Conservation (phyloP, 768 basidiomycete species). For the Aureoboletus auriporus region DNA sequence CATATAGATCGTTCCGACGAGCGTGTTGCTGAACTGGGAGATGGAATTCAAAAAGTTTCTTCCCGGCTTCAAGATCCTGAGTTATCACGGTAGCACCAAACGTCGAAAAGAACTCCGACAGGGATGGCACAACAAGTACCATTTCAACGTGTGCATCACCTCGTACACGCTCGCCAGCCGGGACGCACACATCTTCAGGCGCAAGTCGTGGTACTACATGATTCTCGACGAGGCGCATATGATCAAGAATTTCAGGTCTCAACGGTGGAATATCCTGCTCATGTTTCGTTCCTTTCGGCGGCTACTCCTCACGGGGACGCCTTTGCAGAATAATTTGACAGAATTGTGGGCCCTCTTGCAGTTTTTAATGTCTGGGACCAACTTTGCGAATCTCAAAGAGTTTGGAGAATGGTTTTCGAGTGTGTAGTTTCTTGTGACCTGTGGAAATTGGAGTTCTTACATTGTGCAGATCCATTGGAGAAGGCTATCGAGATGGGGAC, state of each 20-base stretch:
- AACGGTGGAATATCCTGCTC: conserved; percentile 88
- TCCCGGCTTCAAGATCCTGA: conserved; percentile 80
- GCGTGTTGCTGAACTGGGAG: conserved; percentile 93
- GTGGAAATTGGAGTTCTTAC: not conserved
- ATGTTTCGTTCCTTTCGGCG: conserved; percentile 86
- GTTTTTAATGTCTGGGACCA: conserved; percentile 86
- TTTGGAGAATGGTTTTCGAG: conserved; percentile 97
- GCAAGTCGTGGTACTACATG: conserved; percentile 95
- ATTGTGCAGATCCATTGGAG: conserved; percentile 78
- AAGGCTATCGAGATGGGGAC: conserved; percentile 87
- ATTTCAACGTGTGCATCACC: conserved; percentile 93
- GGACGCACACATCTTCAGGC: conserved; percentile 87
- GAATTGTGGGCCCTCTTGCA: conserved; percentile 95
- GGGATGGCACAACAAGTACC: conserved; percentile 86
- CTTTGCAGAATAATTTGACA: conserved; percentile 92
- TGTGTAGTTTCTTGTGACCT: conserved; percentile 36
- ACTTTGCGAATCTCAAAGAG: conserved; percentile 89
- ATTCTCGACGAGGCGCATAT: conserved; percentile 95
- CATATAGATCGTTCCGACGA: conserved; percentile 77
- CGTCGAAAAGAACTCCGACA: conserved; percentile 86
- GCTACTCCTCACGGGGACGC: conserved; percentile 91
- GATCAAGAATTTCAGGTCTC: conserved; percentile 95
- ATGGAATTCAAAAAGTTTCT: conserved; percentile 97
- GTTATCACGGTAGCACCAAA: conserved; percentile 88
- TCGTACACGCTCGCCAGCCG: conserved; percentile 91